These are phyloP conservation scores for Pleurotus tuber-regium DNA, from an alignment of 768 basidiomycete species.

Conservation along the genomic window DNA sequence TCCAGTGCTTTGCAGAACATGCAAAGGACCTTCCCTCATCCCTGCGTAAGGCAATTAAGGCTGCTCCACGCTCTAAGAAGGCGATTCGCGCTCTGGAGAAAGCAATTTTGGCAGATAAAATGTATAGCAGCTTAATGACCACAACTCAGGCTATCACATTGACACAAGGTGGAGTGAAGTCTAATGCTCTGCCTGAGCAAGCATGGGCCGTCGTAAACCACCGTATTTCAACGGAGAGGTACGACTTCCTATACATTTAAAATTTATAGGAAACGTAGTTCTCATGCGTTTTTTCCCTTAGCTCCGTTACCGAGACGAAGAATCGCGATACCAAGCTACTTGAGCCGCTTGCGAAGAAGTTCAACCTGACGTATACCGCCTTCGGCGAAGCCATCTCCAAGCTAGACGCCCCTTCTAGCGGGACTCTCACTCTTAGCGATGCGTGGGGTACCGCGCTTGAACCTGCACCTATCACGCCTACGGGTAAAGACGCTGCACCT, in stretches of 20 bases:
- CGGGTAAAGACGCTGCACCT: conserved; percentile 38
- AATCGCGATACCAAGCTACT: conserved; percentile 45
- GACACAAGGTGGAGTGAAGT: conserved; percentile 65
- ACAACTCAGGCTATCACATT: conserved; percentile 83
- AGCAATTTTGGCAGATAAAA: conserved; percentile 36
- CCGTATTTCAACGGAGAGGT: conserved; percentile 64
- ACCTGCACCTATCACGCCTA: conserved; percentile 65
- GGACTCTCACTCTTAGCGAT: conserved; percentile 50
- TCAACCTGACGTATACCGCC: conserved; percentile 58
- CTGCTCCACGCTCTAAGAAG: conserved; percentile 45
- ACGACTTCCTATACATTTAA: no score
- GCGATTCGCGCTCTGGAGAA: conserved; percentile 52
- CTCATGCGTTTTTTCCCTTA: no score
- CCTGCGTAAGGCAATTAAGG: conserved; percentile 46
- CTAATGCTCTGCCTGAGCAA: conserved; percentile 77
- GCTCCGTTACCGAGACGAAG: conserved; percentile 44
- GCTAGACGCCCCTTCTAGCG: conserved; percentile 31
- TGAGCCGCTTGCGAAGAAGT: conserved; percentile 41
- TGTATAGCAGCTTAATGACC: conserved; percentile 46
- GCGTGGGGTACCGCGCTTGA: conserved; percentile 51
- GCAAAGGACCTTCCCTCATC: conserved; percentile 48
- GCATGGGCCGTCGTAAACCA: conserved; percentile 72
- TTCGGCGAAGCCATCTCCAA: conserved; percentile 46
- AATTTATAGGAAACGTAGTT: no score
- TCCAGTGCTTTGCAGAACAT: conserved; percentile 68